Evolutionary conservation across 371 early-diverging fungal species (phyloP).

Genomic region (Amoeboaphelidium protococcarum): DNA sequence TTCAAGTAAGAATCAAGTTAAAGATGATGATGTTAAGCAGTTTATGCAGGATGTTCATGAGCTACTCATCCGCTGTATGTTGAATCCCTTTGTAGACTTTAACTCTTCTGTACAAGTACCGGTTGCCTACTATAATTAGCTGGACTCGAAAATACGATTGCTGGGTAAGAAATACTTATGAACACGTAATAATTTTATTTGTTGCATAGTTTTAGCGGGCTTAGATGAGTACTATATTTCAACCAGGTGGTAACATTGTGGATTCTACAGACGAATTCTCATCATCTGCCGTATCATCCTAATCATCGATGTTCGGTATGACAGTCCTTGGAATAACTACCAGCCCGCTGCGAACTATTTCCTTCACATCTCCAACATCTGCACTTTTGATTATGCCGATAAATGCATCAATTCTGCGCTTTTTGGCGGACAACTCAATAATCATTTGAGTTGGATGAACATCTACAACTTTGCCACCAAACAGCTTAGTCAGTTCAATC

Average conservation of each 20-base stretch:
- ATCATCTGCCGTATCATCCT: conserved; percentile 19
- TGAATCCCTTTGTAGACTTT: background rate
- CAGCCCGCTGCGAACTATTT: conserved; percentile 19
- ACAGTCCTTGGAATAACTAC: conserved; percentile 85
- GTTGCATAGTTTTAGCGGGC: too few species aligned
- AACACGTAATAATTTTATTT: too few species aligned
- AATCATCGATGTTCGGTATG: conserved; percentile 34
- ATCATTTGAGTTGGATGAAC: conserved; percentile 50
- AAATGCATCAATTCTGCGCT: conserved; percentile 60
- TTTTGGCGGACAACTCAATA: conserved; percentile 63
- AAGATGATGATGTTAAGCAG: background rate
- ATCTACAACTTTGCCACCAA: conserved; percentile 69
- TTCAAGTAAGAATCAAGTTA: too few species aligned
- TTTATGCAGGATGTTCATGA: background rate
- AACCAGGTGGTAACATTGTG: conserved; percentile 73
- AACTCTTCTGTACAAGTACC: too few species aligned
- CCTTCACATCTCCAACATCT: background rate
- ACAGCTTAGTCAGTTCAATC: conserved; percentile 49
- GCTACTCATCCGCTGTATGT: background rate
- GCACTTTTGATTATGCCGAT: conserved; percentile 55
- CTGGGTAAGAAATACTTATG: too few species aligned
- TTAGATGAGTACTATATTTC: conserved; percentile 15
- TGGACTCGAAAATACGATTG: too few species aligned
- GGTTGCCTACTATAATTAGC: too few species aligned
- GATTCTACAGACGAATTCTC: conserved; percentile 37